phyloP scores from a whole-genome alignment of 2,329 filamentous ascomycete species.

The Apiospora sp. region DNA sequence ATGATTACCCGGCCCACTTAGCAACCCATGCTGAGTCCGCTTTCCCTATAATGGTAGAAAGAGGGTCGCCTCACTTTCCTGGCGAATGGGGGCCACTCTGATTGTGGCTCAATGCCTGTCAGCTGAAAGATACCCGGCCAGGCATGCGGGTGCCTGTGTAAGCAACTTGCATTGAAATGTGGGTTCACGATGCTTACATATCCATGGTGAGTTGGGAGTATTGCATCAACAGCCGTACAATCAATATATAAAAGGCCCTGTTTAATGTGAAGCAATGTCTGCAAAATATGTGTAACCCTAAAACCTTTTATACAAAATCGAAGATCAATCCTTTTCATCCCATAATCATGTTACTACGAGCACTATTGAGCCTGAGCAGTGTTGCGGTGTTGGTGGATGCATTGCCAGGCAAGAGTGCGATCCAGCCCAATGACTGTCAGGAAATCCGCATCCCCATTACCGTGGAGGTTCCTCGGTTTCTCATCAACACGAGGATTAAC shows the following conservation, averaged over 20 bases:
- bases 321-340: not conserved
- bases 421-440: constrained; percentile 28
- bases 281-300: not conserved
- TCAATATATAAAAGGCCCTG: not conserved
- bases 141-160: not conserved
- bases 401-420: not conserved
- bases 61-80: not conserved
- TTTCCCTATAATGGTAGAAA: not conserved
- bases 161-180: not conserved
- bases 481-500: constrained; percentile 35
- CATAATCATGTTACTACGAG: not conserved
- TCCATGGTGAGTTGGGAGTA: not conserved
- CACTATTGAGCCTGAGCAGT: not conserved
- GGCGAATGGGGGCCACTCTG: not conserved
- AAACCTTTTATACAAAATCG: too few relatives aligned
- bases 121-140: not conserved
- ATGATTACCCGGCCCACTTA: not conserved
- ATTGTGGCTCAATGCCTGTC: not conserved
- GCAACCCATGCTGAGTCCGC: not conserved
- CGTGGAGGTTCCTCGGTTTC: constrained; percentile 39
- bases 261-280: too few relatives aligned
- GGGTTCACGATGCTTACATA: constrained; percentile 2
- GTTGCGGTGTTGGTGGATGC: not conserved
- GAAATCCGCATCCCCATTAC: constrained; percentile 39
- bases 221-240: not conserved